Percentiles rank a stretch among this genome's conserved stretches.
Evolutionary conservation across 768 basidiomycete genomes (phyloP).

Genomic region (Rhizopogon roseolus): DNA sequence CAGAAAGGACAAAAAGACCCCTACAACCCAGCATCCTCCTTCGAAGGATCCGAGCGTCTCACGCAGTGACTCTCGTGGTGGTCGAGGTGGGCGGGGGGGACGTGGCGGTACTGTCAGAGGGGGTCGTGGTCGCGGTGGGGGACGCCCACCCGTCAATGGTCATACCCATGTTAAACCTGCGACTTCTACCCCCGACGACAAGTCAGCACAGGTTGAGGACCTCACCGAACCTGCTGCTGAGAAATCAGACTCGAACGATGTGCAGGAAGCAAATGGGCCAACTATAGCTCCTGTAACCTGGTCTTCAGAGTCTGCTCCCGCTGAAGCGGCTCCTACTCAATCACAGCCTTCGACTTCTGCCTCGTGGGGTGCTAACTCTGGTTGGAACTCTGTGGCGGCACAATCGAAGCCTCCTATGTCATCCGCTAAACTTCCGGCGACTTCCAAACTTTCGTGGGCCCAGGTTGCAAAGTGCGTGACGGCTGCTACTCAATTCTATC

Average conservation of each 20-base stretch:
- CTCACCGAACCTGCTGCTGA: constrained; percentile 10
- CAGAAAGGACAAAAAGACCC: constrained; percentile 82
- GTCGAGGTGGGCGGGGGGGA: constrained; percentile 51
- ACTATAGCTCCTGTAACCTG: constrained; percentile 5
- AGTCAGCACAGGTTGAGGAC: constrained; percentile 13
- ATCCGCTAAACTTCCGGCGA: constrained; percentile 55
- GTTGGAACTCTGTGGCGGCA: constrained; percentile 25
- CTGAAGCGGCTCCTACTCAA: constrained; percentile 7
- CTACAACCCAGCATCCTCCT: constrained; percentile 32
- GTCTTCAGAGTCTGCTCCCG: constrained; percentile 8
- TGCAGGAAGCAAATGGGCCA: constrained; percentile 10
- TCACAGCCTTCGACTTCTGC: constrained; percentile 23
- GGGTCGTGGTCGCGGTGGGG: constrained; percentile 34
- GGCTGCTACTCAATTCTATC: constrained; percentile 1
- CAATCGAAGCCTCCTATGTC: constrained; percentile 17
- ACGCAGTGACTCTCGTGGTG: constrained; percentile 47
- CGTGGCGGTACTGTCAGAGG: constrained; percentile 52
- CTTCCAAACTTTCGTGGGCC: constrained; percentile 81
- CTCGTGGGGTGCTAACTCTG: constrained; percentile 33
- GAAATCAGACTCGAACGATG: constrained; percentile 14
- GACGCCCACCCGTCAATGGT: constrained; percentile 32
- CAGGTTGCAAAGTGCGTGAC: constrained; percentile 67
- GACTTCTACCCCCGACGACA: constrained; percentile 31
- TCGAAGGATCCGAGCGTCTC: constrained; percentile 41
- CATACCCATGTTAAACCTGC: constrained; percentile 23